phyloP scores from a whole-genome alignment of 192 early-diverging fungal genomes.

The Coemansia nantahalensis region DNA sequence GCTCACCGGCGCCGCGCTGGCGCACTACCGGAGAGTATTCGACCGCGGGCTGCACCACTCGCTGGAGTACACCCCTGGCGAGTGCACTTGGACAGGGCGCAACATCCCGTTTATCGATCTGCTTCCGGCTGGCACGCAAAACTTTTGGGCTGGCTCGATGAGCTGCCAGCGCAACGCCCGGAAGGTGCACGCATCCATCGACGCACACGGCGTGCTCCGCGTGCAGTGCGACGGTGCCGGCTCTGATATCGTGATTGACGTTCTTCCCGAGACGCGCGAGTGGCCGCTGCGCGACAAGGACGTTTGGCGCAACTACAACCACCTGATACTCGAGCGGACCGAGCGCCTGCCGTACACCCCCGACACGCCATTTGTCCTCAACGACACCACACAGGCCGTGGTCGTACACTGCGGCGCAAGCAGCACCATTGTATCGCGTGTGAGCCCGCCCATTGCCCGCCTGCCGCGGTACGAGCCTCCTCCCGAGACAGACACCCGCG shows the following conservation, averaged over 20 bases:
- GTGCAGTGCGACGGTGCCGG: slow-evolving; percentile 18
- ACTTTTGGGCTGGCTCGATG: slow-evolving; percentile 59
- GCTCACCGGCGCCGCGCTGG: slow-evolving; percentile 13
- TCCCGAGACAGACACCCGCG: slow-evolving; percentile 24
- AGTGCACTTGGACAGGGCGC: slow-evolving; percentile 53
- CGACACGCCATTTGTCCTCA: slow-evolving; percentile 23
- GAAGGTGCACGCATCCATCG: slow-evolving; percentile 43
- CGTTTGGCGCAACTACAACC: slow-evolving; percentile 51
- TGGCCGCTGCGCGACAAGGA: slow-evolving; percentile 54
- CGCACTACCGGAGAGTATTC: slow-evolving; percentile 49
- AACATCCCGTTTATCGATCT: slow-evolving; percentile 56
- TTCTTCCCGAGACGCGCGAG: slow-evolving; percentile 53
- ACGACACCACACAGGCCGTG: slow-evolving; percentile 43
- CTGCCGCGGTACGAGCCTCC: slow-evolving; percentile 17
- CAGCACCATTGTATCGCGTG: slow-evolving; percentile 35
- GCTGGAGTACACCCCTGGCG: slow-evolving; percentile 16
- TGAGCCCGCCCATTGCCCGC: slow-evolving; percentile 21
- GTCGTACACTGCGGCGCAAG: slow-evolving; percentile 50
- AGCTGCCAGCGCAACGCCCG: slow-evolving; percentile 24
- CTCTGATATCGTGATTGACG: slow-evolving; percentile 23
- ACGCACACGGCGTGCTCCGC: slow-evolving; percentile 31
- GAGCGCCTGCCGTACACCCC: slow-evolving; percentile 16
- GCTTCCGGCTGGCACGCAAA: slow-evolving; percentile 54
- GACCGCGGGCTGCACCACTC: slow-evolving; percentile 23
- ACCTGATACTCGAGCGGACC: slow-evolving; percentile 30